A percentile compares a stretch with the other conserved stretches of the same genome.
Conservation (phyloP, 2,329 filamentous ascomycete genomes). For the Verticillium dahliae region DNA sequence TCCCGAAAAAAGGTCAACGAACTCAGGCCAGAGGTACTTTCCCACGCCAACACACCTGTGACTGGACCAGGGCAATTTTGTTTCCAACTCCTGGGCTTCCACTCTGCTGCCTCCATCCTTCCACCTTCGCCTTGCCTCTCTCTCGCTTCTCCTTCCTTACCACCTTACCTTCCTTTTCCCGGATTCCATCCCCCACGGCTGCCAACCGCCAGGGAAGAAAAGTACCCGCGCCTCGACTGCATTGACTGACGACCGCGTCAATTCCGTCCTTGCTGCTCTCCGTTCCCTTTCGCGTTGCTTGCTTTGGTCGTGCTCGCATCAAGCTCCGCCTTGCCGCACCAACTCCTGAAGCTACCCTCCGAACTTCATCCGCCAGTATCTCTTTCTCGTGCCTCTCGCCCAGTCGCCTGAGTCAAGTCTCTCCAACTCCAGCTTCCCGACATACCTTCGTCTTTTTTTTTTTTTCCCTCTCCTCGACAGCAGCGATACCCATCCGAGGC, state of each 20-base stretch:
- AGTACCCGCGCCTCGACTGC: slow-evolving; percentile 1
- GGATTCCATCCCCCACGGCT: not conserved
- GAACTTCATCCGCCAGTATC: slow-evolving; percentile 8
- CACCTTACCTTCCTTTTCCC: not conserved
- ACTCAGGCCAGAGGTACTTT: slow-evolving; percentile 2
- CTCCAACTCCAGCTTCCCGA: not conserved
- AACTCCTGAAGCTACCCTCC: slow-evolving; percentile 11
- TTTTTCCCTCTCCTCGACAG: not conserved
- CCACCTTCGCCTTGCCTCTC: not conserved
- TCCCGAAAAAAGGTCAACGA: not conserved
- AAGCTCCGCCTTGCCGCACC: slow-evolving; percentile 9
- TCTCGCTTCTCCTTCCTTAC: not conserved
- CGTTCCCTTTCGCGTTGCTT: slow-evolving; percentile 4
- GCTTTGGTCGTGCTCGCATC: slow-evolving; percentile 9
- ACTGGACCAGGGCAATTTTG: not conserved
- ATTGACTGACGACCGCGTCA: slow-evolving; percentile 6
- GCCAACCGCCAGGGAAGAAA: slow-evolving; percentile 11
- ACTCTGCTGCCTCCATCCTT: not conserved
- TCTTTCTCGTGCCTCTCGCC: slow-evolving; percentile 4
- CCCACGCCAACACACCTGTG: not conserved
- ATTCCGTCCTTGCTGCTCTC: slow-evolving; percentile 5
- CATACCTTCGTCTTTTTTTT: not conserved
- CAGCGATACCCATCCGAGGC: not conserved
- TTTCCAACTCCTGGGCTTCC: not conserved
- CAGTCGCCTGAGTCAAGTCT: not conserved